Evolutionary conservation across 2,329 filamentous ascomycete species (phyloP).

Genomic region (Bimuria novae-zelandiae): DNA sequence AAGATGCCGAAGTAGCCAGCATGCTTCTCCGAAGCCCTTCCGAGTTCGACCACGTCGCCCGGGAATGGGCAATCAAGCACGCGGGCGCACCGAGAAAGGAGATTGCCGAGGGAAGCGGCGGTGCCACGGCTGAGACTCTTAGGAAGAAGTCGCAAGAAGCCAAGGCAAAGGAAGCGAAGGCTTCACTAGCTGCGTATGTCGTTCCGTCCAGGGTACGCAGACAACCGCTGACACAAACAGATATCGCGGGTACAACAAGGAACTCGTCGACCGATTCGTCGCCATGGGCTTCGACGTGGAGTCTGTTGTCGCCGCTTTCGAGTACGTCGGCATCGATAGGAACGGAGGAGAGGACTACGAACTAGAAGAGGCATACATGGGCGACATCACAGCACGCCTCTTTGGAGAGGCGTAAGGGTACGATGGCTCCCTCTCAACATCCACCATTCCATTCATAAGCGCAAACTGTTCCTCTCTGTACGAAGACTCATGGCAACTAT

Average conservation of each 20-base stretch:
- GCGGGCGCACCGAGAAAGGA: constrained; percentile 72
- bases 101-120: constrained; percentile 58
- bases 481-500: neutral
- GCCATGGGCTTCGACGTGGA: constrained; percentile 91
- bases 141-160: constrained; percentile 59
- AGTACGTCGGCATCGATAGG: constrained; percentile 78
- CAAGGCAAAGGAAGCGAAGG: constrained; percentile 63
- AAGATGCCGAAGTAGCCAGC: constrained; percentile 91
- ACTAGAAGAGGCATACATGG: constrained; percentile 88
- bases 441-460: neutral
- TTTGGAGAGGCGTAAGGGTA: constrained; percentile 71
- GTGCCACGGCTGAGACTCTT: constrained; percentile 58
- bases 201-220: too few relatives aligned
- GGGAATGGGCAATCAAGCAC: constrained; percentile 86
- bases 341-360: constrained; percentile 80
- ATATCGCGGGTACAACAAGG: constrained; percentile 85
- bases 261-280: constrained; percentile 81
- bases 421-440: neutral
- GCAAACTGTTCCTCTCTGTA: neutral
- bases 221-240: constrained; percentile 53
- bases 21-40: constrained; percentile 83
- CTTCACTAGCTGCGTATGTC: constrained; percentile 59
- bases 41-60: constrained; percentile 78
- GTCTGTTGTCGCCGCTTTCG: constrained; percentile 82
- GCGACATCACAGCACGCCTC: constrained; percentile 83